phyloP scores from a whole-genome alignment of 768 basidiomycete species.

The Trametes punicea region DNA sequence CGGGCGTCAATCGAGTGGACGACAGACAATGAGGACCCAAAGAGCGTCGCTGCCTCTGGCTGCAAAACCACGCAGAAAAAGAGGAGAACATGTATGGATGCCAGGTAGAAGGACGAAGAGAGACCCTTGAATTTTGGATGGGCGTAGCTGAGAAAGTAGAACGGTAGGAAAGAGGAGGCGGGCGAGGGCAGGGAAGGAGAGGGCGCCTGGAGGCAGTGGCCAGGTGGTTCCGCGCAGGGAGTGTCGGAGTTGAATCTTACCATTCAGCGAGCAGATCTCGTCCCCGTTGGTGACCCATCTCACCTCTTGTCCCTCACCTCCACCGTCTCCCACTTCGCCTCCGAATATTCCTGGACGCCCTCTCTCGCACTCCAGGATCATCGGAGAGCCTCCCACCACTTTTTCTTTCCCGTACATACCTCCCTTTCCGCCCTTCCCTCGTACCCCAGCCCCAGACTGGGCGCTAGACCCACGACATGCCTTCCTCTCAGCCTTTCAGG shows the following conservation, averaged over 20 bases:
- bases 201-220: constrained; percentile 11
- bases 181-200: neutral
- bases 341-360: constrained; percentile 12
- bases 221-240: constrained; percentile 19
- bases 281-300: constrained; percentile 24
- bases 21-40: constrained; percentile 2
- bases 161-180: neutral
- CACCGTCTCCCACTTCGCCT: constrained; percentile 12
- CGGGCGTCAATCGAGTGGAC: constrained; percentile 3
- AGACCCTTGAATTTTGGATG: neutral
- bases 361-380: constrained; percentile 1
- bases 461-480: constrained; percentile 21
- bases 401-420: neutral
- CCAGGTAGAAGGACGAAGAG: neutral
- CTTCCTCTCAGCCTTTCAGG: constrained; percentile 40
- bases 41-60: constrained; percentile 2
- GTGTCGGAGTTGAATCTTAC: constrained; percentile 30
- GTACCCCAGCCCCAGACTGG: neutral
- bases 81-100: neutral
- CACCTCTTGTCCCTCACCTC: constrained; percentile 22
- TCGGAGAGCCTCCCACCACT: neutral
- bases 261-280: constrained; percentile 30
- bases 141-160: neutral
- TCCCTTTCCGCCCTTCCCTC: neutral
- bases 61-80: neutral